Conservation (phyloP, 2,329 filamentous ascomycete genomes). For the Apiospora aurea region DNA sequence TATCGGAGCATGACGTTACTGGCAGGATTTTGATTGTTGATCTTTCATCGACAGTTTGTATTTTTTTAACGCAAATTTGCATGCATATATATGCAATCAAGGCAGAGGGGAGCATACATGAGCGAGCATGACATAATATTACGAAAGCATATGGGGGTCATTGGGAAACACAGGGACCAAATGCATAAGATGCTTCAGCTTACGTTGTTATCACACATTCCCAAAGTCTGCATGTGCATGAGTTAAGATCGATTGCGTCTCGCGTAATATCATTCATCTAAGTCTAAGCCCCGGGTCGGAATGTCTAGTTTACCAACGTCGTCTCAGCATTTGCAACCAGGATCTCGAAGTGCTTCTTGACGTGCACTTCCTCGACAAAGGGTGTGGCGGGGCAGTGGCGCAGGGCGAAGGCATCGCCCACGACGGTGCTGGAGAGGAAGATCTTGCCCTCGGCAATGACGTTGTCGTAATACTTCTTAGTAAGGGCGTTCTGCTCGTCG, state of each 20-base stretch:
- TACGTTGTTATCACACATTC: background rate
- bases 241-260: background rate
- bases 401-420: constrained; percentile 79
- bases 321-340: constrained; percentile 70
- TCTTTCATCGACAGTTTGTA: too few relatives aligned
- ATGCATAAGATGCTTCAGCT: background rate
- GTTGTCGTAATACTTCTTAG: constrained; percentile 76
- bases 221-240: background rate
- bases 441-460: constrained; percentile 79
- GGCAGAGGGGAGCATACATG: background rate
- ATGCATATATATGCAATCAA: background rate
- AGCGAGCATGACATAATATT: background rate
- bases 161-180: background rate
- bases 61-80: too few relatives aligned
- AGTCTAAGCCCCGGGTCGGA: background rate
- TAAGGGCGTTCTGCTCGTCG: constrained; percentile 69
- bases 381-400: constrained; percentile 79
- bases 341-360: constrained; percentile 77
- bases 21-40: background rate
- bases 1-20: background rate
- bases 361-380: constrained; percentile 73
- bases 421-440: constrained; percentile 80
- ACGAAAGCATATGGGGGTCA: background rate
- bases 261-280: background rate
- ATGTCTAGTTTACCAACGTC: constrained; percentile 43